Evolutionary conservation across 257 asterid species (phyloP), one percentile per base, ranked within the genome.

Genomic region (Lycium barbarum): DNA sequence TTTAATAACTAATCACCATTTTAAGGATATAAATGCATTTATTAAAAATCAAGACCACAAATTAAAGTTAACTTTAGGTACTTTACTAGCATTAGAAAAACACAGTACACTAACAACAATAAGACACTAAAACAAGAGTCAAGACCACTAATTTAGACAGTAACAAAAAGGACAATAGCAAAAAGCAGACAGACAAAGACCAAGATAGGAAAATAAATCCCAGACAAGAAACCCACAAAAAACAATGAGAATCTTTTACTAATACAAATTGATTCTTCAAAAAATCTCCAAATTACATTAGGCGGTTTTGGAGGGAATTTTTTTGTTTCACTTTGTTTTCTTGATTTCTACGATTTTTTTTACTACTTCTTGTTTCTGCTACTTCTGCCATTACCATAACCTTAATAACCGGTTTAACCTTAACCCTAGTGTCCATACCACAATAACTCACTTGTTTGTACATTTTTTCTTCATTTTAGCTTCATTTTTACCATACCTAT

Each of bases 251-350:
- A 53, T 78, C 82, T 78, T 78, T 33, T 83, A 83, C 54, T 80
- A 38, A 38, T 58, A 80, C 59, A 45, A 54, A 47, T 45, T 66
- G 53, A 67, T 68, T 83, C 81, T 83, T 66, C 6, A 67, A 66
- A 71, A 26, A 33, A 51, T 51, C 80, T 51, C 49, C 35, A 33
- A 35, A 83, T 51, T 40, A 59, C 35, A 53, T 26, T 53, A 14
- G 49, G 81, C 81, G 85, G 26, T 70, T 68, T 83, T 83, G 85
- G 85, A 83, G 85, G 85, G 85, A 83, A 36, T 33, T 68, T 35
- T 17, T 13, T 59, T 76, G 45, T 51, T 22, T 67, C 79, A 51
- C 26, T 53, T 76, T 54, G 26, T 54, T 83, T 68, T 70, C 85
- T 62, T 82, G 74, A 61, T 63, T 14, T 82, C 70, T n/a, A 36